Conservation (phyloP, 495 filamentous ascomycete genomes). For the Penicillium steckii region DNA sequence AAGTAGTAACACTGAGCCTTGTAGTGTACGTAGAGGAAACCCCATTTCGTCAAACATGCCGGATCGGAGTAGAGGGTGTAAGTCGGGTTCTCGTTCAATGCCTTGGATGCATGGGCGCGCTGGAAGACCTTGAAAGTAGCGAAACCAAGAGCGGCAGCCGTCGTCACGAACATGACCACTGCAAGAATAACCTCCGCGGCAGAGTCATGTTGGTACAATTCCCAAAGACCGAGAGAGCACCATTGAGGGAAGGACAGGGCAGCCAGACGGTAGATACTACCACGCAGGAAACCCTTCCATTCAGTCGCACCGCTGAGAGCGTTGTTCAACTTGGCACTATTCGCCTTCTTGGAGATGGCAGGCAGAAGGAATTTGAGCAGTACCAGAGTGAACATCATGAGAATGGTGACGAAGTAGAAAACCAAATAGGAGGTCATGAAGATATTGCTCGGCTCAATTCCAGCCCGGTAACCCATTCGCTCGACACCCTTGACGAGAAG, state of each 20-base stretch:
- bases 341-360: conserved; percentile 69
- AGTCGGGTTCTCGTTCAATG: conserved; percentile 89
- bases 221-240: conserved; percentile 89
- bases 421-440: conserved; percentile 91
- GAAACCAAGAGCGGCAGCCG: conserved; percentile 72
- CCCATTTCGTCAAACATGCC: conserved; percentile 92
- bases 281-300: conserved; percentile 83
- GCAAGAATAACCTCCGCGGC: conserved; percentile 84
- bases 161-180: conserved; percentile 85
- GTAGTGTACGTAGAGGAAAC: conserved; percentile 96
- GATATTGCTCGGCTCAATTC: conserved; percentile 86
- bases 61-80: conserved; percentile 97
- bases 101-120: conserved; percentile 79
- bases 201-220: conserved; percentile 81
- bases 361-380: conserved; percentile 76
- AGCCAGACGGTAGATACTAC: conserved; percentile 84
- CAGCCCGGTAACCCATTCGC: conserved; percentile 78
- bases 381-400: conserved; percentile 66
- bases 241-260: conserved; percentile 94
- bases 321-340: conserved; percentile 69
- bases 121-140: conserved; percentile 85
- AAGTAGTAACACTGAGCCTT: conserved; percentile 95
- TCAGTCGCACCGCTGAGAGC: conserved; percentile 74
- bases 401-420: conserved; percentile 80
- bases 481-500: conserved; percentile 81